Conservation (phyloP, 2,329 filamentous ascomycete genomes). For the Hymenoscyphus linearis region DNA sequence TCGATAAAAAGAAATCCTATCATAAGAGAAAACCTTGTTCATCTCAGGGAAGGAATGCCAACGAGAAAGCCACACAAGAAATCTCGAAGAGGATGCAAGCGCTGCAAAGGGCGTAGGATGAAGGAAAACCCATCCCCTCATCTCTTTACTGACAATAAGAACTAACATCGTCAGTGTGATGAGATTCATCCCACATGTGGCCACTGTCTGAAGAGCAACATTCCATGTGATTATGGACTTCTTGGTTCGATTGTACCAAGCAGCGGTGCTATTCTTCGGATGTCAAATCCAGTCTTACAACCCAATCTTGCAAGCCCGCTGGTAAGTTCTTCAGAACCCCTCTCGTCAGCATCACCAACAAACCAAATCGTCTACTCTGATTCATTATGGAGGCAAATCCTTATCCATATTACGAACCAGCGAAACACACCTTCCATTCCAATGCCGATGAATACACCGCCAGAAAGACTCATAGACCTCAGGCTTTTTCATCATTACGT, state of each 20-base stretch:
- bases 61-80: slow-evolving; percentile 59
- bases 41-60: slow-evolving; percentile 6
- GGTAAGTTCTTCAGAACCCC: slow-evolving; percentile 1
- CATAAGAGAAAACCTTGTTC: not conserved
- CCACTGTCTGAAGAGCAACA: slow-evolving; percentile 59
- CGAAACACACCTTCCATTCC: slow-evolving; percentile 15
- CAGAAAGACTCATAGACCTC: slow-evolving; percentile 42
- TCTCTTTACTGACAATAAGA: not conserved
- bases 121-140: slow-evolving; percentile 44
- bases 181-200: slow-evolving; percentile 58
- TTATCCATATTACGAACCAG: not conserved
- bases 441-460: slow-evolving; percentile 12
- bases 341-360: slow-evolving; percentile 1
- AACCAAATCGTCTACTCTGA: not conserved
- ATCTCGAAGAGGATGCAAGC: slow-evolving; percentile 57
- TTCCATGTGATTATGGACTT: slow-evolving; percentile 56
- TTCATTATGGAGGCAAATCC: not conserved
- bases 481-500: slow-evolving; percentile 60
- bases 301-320: not conserved
- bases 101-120: slow-evolving; percentile 62
- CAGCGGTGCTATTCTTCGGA: not conserved
- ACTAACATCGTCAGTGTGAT: slow-evolving; percentile 45
- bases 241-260: not conserved
- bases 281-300: not conserved
- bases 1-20: not conserved